These are phyloP conservation scores for Castanea sativa DNA, from an alignment of 306 rosid species.

Conservation along the genomic window DNA sequence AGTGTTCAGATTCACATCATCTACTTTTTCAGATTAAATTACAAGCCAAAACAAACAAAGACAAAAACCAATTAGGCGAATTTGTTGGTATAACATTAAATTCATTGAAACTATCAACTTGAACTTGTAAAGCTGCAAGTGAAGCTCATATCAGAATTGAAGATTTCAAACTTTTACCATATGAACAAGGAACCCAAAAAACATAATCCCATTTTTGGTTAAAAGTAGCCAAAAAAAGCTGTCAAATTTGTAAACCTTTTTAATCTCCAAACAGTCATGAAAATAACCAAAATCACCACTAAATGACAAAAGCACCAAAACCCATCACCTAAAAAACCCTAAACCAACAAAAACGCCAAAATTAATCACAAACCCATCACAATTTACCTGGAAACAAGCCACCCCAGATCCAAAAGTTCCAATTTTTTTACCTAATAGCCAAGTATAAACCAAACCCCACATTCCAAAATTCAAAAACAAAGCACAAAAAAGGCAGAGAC, in stretches of 20 bases:
- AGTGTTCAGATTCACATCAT: conserved; percentile 21
- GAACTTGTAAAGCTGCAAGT: conserved; percentile 15
- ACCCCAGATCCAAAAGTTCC: conserved; percentile 46
- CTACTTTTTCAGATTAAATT: neutral
- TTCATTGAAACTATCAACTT: neutral
- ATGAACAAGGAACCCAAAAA: neutral
- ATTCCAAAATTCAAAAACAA: conserved; percentile 4
- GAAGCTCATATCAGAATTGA: neutral
- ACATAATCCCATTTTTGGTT: neutral
- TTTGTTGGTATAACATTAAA: conserved; percentile 20
- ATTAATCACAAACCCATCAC: conserved; percentile 23
- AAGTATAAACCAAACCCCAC: conserved; percentile 14
- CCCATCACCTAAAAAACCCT: conserved; percentile 32
- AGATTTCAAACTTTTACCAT: neutral
- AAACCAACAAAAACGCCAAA: conserved; percentile 13
- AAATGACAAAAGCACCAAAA: conserved; percentile 13
- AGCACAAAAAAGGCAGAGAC: neutral
- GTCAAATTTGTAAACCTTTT: neutral
- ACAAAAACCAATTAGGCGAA: neutral
- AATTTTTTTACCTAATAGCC: neutral
- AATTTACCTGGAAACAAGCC: conserved; percentile 17
- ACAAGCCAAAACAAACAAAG: neutral
- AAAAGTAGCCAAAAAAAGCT: neutral
- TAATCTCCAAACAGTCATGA: neutral
- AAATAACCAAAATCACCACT: conserved; percentile 7